Evolutionary conservation across 768 basidiomycete genomes (phyloP).

Genomic region (Boletus sp.): DNA sequence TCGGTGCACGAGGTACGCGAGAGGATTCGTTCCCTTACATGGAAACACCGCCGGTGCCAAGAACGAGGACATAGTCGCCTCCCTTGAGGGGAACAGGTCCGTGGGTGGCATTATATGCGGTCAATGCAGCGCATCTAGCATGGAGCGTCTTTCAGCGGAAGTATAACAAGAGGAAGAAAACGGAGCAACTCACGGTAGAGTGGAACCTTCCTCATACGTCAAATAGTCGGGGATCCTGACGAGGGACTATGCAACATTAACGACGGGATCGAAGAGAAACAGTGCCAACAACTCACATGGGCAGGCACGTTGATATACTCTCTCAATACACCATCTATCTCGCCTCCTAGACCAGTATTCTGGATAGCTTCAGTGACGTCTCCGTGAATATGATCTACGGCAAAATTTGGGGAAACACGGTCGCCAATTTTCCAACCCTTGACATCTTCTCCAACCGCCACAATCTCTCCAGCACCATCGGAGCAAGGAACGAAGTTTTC

Average conservation of each 20-base stretch:
- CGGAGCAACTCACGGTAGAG: conserved; percentile 43
- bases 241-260: conserved; percentile 35
- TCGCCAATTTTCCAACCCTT: conserved; percentile 53
- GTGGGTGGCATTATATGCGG: conserved; percentile 58
- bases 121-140: conserved; percentile 54
- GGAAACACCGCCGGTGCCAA: conserved; percentile 57
- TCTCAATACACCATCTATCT: conserved; percentile 49
- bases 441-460: conserved; percentile 40
- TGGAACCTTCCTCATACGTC: conserved; percentile 61
- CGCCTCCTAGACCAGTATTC: conserved; percentile 42
- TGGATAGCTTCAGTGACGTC: conserved; percentile 37
- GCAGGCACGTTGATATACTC: conserved; percentile 52
- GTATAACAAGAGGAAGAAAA: no score
- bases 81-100: conserved; percentile 50
- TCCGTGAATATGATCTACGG: conserved; percentile 45
- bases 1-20: background rate
- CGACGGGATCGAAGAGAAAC: background rate
- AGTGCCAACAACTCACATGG: conserved; percentile 28
- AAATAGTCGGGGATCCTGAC: conserved; percentile 54
- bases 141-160: background rate
- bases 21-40: conserved; percentile 31
- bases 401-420: conserved; percentile 51
- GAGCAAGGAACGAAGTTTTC: conserved; percentile 35
- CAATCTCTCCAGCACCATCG: conserved; percentile 57
- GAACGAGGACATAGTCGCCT: conserved; percentile 55